Conservation (phyloP, 345 rosid genomes). For the Dipteronia sinensis region DNA sequence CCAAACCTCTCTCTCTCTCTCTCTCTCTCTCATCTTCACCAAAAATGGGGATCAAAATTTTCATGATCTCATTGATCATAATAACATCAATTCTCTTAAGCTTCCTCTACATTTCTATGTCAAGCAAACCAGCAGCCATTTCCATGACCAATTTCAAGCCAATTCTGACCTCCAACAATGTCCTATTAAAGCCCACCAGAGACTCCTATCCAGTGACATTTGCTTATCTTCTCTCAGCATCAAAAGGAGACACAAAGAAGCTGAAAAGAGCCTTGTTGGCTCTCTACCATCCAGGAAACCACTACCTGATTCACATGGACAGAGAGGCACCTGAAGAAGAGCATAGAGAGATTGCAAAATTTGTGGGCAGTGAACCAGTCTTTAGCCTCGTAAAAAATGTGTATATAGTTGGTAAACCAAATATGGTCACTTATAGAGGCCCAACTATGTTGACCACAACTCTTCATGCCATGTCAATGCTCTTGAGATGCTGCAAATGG, state of each 20-base stretch:
- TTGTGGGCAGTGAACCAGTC: slow-evolving; percentile 56
- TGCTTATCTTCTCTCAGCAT: slow-evolving; percentile 85
- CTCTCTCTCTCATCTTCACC: not conserved
- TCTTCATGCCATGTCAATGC: slow-evolving; percentile 79
- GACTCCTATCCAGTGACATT: slow-evolving; percentile 59
- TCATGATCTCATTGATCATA: slow-evolving; percentile 58
- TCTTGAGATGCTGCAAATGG: slow-evolving; percentile 77
- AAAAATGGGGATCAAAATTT: slow-evolving; percentile 56
- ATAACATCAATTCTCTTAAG: slow-evolving; percentile 51
- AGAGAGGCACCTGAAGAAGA: slow-evolving; percentile 54
- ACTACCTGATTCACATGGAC: slow-evolving; percentile 80
- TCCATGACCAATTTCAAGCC: slow-evolving; percentile 47
- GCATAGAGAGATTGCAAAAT: slow-evolving; percentile 57
- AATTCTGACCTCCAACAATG: slow-evolving; percentile 32
- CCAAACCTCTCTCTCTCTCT: not conserved
- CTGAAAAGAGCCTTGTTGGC: slow-evolving; percentile 61
- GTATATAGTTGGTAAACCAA: slow-evolving; percentile 72
- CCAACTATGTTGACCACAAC: slow-evolving; percentile 92
- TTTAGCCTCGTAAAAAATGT: slow-evolving; percentile 69
- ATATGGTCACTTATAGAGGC: slow-evolving; percentile 87
- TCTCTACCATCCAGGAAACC: slow-evolving; percentile 80
- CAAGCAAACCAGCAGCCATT: slow-evolving; percentile 40
- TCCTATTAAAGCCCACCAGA: slow-evolving; percentile 30
- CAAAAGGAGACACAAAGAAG: slow-evolving; percentile 67
- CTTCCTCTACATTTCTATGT: slow-evolving; percentile 42